phyloP scores from a whole-genome alignment of 306 rosid genomes.

The Luffa acutangula region DNA sequence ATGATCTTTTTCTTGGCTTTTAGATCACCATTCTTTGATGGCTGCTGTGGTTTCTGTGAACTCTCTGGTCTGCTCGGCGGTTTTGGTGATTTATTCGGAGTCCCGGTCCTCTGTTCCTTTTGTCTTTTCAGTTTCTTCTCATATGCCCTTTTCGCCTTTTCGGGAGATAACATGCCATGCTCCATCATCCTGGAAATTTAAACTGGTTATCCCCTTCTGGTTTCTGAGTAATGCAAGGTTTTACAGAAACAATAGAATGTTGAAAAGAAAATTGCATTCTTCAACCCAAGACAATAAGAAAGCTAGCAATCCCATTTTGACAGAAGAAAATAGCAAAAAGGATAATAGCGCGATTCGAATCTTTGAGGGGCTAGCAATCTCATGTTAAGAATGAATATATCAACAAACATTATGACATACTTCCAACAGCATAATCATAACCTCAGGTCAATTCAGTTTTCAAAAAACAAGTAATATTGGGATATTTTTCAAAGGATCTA shows the following conservation, averaged over 20 bases:
- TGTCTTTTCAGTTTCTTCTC: constrained; percentile 86
- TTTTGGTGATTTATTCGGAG: constrained; percentile 58
- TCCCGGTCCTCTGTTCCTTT: constrained; percentile 65
- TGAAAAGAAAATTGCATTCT: background rate
- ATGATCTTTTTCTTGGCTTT: constrained; percentile 58
- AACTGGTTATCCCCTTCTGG: background rate
- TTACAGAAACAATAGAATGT: background rate
- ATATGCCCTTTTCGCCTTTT: constrained; percentile 63
- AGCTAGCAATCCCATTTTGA: background rate
- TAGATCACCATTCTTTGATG: constrained; percentile 59
- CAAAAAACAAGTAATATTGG: background rate
- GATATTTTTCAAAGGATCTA: background rate
- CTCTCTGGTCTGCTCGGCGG: constrained; percentile 42
- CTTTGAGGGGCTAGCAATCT: background rate
- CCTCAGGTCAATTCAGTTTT: background rate
- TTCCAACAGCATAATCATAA: background rate
- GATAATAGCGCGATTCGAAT: background rate
- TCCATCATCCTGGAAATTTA: constrained; percentile 81
- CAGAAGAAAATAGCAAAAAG: background rate
- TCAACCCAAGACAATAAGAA: background rate
- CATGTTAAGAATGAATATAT: background rate
- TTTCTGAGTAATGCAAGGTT: background rate
- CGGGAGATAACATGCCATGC: constrained; percentile 74
- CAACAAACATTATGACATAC: background rate
- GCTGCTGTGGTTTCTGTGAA: constrained; percentile 48